Evolutionary conservation across 306 rosid species (phyloP), one percentile per base, ranked within the genome.

Genomic region (Coriaria nepalensis): DNA sequence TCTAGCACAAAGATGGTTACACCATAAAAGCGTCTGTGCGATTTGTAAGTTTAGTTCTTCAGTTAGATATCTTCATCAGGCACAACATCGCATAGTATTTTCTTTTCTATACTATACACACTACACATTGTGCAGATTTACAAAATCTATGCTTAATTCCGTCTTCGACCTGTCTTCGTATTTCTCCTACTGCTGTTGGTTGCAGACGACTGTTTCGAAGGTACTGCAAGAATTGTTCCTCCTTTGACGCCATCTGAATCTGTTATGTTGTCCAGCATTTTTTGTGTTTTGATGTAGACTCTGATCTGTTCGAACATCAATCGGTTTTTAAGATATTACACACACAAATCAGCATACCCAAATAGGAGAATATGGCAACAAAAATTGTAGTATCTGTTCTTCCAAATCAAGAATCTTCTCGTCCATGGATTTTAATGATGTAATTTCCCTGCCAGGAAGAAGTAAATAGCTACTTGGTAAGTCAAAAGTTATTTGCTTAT

Each of bases 231-330:
- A 20, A 85, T 38, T 32, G 79, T 85, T 55, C 93, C 98, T 13
- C 92, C 94, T 69, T 70, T 85, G 59, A 90, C 75, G 64, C 73
- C 82, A 63, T 82, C 72, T 9, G 87, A 64, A 67, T 70, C 93
- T 11, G 68, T 58, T 72, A 84, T 74, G 57, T 61, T 84, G 13
- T 49, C 69, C 45, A 90, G 78, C 36, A 94, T 66, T 56, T 79
- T 81, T 48, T 84, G 95, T 4, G 98, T 95, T 64, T 78, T 67
- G 33, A 85, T 55, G 58, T 74, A 85, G 46, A 90, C 67, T 65
- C 94, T 77, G 41, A 85, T 77, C 98, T 90, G 93, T 50, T 20
- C 3, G 29, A 20, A 20, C 29, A 20, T 20, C 29, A 20, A 20
- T 20, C 29, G 29, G 29, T 20, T 20, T 20, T 20, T 20, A 20